Conservation (phyloP, 208 protist species). For the Leishmania martiniquensis region DNA sequence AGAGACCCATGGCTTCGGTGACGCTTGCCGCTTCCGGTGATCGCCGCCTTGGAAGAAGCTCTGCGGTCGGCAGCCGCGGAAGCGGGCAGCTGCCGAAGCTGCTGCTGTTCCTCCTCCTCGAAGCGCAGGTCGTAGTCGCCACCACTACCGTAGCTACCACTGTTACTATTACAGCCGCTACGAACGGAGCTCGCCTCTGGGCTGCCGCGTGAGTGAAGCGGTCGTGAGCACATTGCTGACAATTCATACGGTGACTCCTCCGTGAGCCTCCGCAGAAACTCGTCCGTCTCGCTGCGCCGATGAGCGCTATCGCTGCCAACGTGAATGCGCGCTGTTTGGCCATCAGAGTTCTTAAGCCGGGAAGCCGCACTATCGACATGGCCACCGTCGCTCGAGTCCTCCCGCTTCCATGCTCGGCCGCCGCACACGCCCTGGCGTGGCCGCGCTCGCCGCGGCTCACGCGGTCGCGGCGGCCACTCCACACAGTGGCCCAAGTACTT, state of each 20-base stretch:
- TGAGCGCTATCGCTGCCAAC: not conserved
- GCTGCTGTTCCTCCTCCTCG: slow-evolving; percentile 11
- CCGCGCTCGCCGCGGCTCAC: not conserved
- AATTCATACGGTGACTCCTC: slow-evolving; percentile 35
- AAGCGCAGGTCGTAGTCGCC: not conserved
- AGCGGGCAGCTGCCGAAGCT: not conserved
- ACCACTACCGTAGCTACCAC: not conserved
- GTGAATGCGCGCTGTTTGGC: not conserved
- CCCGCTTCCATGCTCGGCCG: not conserved
- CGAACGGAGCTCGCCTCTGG: slow-evolving; percentile 2
- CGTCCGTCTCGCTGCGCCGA: slow-evolving; percentile 19
- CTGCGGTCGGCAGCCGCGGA: not conserved
- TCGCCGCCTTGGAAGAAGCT: not conserved
- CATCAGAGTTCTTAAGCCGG: not conserved
- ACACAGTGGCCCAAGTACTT: slow-evolving; percentile 47
- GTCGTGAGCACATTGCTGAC: slow-evolving; percentile 13
- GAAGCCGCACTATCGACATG: not conserved
- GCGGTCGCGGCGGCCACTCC: slow-evolving; percentile 37
- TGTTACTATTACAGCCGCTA: slow-evolving; percentile 13
- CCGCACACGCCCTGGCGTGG: not conserved
- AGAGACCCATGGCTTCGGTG: slow-evolving; percentile 11
- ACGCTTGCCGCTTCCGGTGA: slow-evolving; percentile 11
- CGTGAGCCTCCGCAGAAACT: slow-evolving; percentile 29
- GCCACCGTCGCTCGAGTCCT: not conserved
- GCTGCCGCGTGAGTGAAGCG: not conserved